Base-by-base conservation (phyloP, 305 asterid genomes). In the Euphrasia arctica region DNA sequence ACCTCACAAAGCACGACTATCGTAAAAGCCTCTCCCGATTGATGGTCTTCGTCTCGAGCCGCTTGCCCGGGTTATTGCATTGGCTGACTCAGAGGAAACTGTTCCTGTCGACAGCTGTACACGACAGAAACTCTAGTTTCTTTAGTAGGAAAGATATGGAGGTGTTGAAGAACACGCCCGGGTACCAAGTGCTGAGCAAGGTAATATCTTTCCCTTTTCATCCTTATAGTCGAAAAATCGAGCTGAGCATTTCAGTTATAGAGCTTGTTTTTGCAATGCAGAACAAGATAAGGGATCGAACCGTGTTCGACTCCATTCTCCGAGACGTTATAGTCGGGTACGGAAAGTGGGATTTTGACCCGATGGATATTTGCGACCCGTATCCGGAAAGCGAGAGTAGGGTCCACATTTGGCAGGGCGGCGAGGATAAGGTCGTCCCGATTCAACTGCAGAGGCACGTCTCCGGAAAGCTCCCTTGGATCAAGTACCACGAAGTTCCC, bases 331-430 rank as follows among this genome's bases (percentile, higher is more conserved):
- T 80, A 11, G 95, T 89, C 62, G 98, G 94, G 2, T 92, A 84
- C 22, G 83, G 91, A 22, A 84, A 78, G 74, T 92, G 98, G 97
- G 97, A 92, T 47, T 92, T 92, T 52, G 97, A 92, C 60, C 97
- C 97, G 0, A 59, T 86, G 76, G 91, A 84, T 62, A 78, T 87
- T 9, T 13, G 65, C n/a, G 60, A 87, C 68, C 98, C 98, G 0
- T 90, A 77, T 62, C 76, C 86, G 32, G 60, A 81, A 43, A 73
- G 67, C 27, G 89, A 82, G 58, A 71, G 79, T 66, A 18, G 60
- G 1, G 87, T 90, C n/a, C 98, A 93, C 59, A 83, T 93, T 39
- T 93, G 98, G 98, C 97, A 90, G 72, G 98, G 98, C n/a, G 54
- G 54, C 32, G 93, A 87, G 74, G 96, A 93, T 78, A 88, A 82